phyloP scores from a whole-genome alignment of 257 asterid genomes.

The Solanum megistacrolobum region DNA sequence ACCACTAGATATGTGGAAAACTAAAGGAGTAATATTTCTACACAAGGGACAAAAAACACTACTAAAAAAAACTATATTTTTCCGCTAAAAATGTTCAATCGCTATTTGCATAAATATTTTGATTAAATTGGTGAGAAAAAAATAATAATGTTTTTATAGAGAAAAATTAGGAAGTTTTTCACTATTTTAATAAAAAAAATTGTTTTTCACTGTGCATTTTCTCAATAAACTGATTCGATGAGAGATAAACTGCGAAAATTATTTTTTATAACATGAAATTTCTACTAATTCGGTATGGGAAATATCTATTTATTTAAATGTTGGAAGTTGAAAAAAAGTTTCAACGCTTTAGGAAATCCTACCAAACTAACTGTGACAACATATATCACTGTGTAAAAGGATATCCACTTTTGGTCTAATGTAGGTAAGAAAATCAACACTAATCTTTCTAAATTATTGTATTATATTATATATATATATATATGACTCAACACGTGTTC shows the following conservation, averaged over 20 bases:
- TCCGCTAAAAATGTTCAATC: too few relatives aligned
- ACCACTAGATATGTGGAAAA: neutral
- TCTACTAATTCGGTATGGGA: too few relatives aligned
- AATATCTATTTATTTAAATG: too few relatives aligned
- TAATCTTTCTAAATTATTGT: neutral
- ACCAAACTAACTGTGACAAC: neutral
- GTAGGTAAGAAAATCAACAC: neutral
- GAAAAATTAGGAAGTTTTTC: too few relatives aligned
- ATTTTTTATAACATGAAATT: too few relatives aligned
- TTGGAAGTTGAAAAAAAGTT: neutral
- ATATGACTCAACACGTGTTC: neutral
- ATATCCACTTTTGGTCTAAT: neutral
- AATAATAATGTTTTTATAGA: too few relatives aligned
- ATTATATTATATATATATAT: neutral
- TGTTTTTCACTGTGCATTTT: too few relatives aligned
- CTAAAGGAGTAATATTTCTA: neutral
- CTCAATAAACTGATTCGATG: too few relatives aligned
- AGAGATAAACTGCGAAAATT: too few relatives aligned
- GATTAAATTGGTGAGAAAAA: neutral
- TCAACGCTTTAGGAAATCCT: neutral
- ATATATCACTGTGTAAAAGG: neutral
- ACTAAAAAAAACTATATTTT: too few relatives aligned
- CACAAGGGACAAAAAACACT: neutral
- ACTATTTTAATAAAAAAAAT: too few relatives aligned
- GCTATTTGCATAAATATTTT: too few relatives aligned